These are phyloP conservation scores for Agrocybe praecox DNA, from an alignment of 768 basidiomycete genomes.

Conservation along the genomic window DNA sequence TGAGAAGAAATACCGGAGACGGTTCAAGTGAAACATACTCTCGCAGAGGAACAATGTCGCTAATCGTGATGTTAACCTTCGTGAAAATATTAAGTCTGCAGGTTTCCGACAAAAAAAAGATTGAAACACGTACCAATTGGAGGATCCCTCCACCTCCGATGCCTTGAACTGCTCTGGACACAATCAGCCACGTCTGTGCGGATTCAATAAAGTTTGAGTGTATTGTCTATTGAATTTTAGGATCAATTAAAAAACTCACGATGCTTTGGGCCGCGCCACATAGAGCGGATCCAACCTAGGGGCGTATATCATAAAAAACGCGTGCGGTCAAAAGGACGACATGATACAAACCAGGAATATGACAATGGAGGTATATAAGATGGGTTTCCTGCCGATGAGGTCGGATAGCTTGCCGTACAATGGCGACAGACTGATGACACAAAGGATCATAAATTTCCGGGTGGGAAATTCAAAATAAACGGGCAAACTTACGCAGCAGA, in stretches of 20 bases:
- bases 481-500: slow-evolving; percentile 45
- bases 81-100: neutral
- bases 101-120: no score
- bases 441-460: neutral
- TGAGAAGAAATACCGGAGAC: neutral
- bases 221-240: no score
- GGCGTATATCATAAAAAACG: neutral
- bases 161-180: slow-evolving; percentile 79
- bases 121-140: slow-evolving; percentile 50
- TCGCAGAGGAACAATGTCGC: slow-evolving; percentile 81
- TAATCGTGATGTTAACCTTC: slow-evolving; percentile 71
- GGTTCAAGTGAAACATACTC: slow-evolving; percentile 48
- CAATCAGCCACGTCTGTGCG: slow-evolving; percentile 64
- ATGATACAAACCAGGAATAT: slow-evolving; percentile 60
- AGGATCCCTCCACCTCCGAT: slow-evolving; percentile 83
- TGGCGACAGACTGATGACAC: slow-evolving; percentile 53
- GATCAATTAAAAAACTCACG: slow-evolving; percentile 30
- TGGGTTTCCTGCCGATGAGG: slow-evolving; percentile 58
- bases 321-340: neutral
- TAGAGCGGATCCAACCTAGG: slow-evolving; percentile 74
- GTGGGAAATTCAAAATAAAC: neutral
- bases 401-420: slow-evolving; percentile 82
- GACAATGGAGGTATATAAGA: slow-evolving; percentile 65
- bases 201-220: neutral
- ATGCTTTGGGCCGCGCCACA: slow-evolving; percentile 83